Percentiles rank a stretch among this genome's conserved stretches.
Evolutionary conservation across 495 filamentous ascomycete genomes (phyloP).

Genomic region (Parmelia sp.): DNA sequence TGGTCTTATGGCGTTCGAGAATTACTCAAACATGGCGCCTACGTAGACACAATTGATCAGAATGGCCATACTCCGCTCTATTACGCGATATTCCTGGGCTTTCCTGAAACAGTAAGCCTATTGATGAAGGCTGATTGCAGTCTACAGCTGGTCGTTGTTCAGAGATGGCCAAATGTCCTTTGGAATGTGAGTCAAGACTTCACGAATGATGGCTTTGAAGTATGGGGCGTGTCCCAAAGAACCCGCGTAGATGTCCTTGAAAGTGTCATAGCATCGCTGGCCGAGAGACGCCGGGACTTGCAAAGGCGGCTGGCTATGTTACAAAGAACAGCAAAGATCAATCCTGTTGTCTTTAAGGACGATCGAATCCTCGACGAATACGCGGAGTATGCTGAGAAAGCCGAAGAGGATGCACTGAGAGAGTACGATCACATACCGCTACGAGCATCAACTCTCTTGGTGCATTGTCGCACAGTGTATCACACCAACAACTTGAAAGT

Average conservation of each 20-base stretch:
- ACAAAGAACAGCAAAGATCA: background rate
- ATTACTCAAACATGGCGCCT: background rate
- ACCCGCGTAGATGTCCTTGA: background rate
- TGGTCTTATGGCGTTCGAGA: background rate
- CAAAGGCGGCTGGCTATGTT: background rate
- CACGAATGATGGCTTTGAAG: background rate
- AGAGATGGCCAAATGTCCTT: no score
- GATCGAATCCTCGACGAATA: background rate
- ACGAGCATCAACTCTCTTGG: background rate
- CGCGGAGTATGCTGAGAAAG: background rate
- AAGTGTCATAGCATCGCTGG: background rate
- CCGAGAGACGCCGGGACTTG: background rate
- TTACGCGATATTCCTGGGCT: background rate
- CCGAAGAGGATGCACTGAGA: background rate
- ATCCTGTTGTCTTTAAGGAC: background rate
- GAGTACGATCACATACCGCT: background rate
- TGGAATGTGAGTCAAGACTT: no score
- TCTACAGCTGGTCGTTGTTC: background rate
- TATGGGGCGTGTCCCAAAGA: background rate
- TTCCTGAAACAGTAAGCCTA: background rate
- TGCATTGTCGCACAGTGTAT: background rate
- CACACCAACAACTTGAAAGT: rapidly evolving
- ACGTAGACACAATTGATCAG: background rate
- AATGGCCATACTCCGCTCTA: background rate
- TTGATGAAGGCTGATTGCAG: background rate